Evolutionary conservation across 2,329 filamentous ascomycete species (phyloP), one percentile per base, ranked within the genome.

Genomic region (Cryphonectria naterciae): DNA sequence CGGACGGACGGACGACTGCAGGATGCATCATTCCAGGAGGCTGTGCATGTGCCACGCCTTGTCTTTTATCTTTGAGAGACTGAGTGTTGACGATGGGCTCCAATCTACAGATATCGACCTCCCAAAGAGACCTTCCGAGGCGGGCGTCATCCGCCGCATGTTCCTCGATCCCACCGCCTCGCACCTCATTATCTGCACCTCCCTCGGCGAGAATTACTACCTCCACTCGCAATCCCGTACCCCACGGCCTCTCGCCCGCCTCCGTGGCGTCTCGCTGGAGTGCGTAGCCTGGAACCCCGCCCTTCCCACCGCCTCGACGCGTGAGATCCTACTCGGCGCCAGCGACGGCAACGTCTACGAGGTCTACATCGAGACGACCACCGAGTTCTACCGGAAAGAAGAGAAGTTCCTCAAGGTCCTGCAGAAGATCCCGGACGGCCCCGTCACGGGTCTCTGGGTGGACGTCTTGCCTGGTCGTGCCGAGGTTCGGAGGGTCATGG

Each of bases 101-200:
- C 7, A 6, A 32, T 28, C 37, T 39, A 64, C 43, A 97, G 95
- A 99, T 82, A 97, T 99, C 80, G 96, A 99, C 80, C 89, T 99
- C 10, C 96, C 96, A 52, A 97, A 97, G 84, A 96, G 95, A 77
- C 89, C 93, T 22, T 92, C 93, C 52, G 95, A 99, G 80, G 89
- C 96, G 72, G 96, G 96, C 75, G 88, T 97, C 67, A 98, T 99
- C 78, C 91, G 93, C 76, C 93, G 93, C 84, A 94, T 99, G 88
- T 99, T 99, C 83, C 92, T 99, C 78, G 96, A 99, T 78, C 95
- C 96, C 39, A 97, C 95, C 15, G 96, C 96, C 39, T 98, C 94
- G 7, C 96, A 99, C 83, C 86, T 99, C 39, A 89, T 99, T 74
- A 90, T 99, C 75, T 94, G 92, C 79, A 99, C 96, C 3, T 92